Base-by-base conservation (phyloP, 176 grass and related monocot genomes). In the Canna indica region DNA sequence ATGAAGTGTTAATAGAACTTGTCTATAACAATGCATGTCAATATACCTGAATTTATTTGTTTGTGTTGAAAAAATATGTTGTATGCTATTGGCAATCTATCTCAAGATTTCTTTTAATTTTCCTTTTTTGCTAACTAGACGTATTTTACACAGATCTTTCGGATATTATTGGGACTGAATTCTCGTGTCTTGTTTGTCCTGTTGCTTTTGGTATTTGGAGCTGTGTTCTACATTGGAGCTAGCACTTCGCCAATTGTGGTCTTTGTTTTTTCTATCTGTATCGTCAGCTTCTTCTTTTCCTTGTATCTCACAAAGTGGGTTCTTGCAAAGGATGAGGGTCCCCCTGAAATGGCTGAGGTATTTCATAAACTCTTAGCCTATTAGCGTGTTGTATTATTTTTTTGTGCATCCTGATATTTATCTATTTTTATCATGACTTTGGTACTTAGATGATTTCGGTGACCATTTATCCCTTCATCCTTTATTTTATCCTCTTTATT, bases 321-420 rank as follows among this genome's bases (percentile, higher is more conserved):
- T 82, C 94, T 99, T 68, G 84, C 94, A n/a, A 99, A 99, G 77
- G 94, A 99, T 67, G 94, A 99, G 75, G 94, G 94, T 22, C 94
- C 94, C 68, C 84, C 94, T 83, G 94, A 99, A 85, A 99, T 99
- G 94, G 83, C 71, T 48, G 72, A 99, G 94, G 94, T 99, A 93
- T 66, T 77, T 52, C 29, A 62, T 73, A 33, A 15, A 41, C 74
- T 12, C 44, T 2, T 74, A 78, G 3, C 47, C 8, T 47, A 71
- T 16, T 10, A 9, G 42, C 34, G 70, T 80, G 34, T 54, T 33
- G n/a, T 29, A 58, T 16, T 44, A 14, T 11, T 5, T 68, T 3
- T 8, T 25, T 5, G 34, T 28, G 25, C n/a, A 33, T 3, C 42
- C 1, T 32, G 29, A 31, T 9, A 31, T 9, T 24, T 30, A 30